phyloP scores from a whole-genome alignment of 1,284 basidiomycete genomes.

The Tilletia setariae region DNA sequence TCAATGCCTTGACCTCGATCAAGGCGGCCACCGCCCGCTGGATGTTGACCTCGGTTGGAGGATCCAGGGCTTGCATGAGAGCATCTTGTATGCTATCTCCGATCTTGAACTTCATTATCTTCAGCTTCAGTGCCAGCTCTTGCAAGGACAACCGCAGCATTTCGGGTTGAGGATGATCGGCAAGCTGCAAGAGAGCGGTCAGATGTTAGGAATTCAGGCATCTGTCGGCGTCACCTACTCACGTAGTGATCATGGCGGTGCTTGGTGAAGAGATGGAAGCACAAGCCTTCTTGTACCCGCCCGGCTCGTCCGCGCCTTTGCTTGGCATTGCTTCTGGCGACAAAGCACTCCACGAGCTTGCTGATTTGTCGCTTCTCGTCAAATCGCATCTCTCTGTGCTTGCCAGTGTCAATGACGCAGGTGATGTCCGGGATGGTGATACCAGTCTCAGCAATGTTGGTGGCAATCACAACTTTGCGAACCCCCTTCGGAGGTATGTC shows the following conservation, averaged over 20 bases:
- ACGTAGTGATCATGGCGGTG: slow-evolving; percentile 71
- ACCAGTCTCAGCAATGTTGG: slow-evolving; percentile 81
- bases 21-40: slow-evolving; percentile 85
- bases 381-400: slow-evolving; percentile 68
- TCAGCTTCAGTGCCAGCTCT: slow-evolving; percentile 90
- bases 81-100: slow-evolving; percentile 82
- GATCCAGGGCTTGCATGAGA: slow-evolving; percentile 80
- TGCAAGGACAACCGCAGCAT: slow-evolving; percentile 92
- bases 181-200: slow-evolving; percentile 62
- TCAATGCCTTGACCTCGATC: slow-evolving; percentile 87
- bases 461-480: slow-evolving; percentile 81
- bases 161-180: slow-evolving; percentile 88
- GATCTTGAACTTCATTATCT: slow-evolving; percentile 88
- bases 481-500: slow-evolving; percentile 74
- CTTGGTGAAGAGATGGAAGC: slow-evolving; percentile 94
- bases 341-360: slow-evolving; percentile 84
- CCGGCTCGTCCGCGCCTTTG: slow-evolving; percentile 90
- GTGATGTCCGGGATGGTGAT: slow-evolving; percentile 98
- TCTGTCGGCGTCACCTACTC: slow-evolving; percentile 21
- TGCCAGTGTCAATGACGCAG: slow-evolving; percentile 92
- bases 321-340: slow-evolving; percentile 88
- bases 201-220: not conserved
- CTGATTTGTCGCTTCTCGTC: slow-evolving; percentile 97
- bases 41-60: slow-evolving; percentile 80
- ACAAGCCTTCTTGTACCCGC: slow-evolving; percentile 83